Evolutionary conservation across 441 rosid species (phyloP).

Genomic region (Corymbia calophylla): DNA sequence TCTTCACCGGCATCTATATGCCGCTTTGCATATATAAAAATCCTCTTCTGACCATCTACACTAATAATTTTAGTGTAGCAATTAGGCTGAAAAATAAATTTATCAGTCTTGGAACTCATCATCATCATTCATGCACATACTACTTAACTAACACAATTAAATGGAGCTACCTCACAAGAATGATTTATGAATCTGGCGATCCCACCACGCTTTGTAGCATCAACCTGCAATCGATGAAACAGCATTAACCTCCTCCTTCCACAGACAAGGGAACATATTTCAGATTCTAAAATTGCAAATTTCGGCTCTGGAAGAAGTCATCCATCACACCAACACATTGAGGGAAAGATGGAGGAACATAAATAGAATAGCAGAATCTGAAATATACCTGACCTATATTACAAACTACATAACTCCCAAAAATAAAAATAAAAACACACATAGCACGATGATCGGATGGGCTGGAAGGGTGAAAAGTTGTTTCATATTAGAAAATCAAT

Average conservation of each 20-base stretch:
- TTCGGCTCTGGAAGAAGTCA: background rate
- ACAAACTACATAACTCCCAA: background rate
- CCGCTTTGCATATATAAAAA: constrained; percentile 93
- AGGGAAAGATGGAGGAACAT: background rate
- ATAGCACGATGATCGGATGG: background rate
- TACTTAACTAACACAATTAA: background rate
- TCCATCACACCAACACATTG: background rate
- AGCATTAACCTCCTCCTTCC: background rate
- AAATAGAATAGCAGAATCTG: background rate
- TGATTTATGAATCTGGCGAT: constrained; percentile 98
- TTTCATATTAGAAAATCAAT: background rate
- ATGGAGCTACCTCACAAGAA: constrained; percentile 80
- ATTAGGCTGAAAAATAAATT: constrained; percentile 64
- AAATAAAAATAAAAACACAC: background rate
- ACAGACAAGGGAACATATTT: background rate
- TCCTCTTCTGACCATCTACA: constrained; percentile 89
- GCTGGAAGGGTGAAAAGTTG: background rate
- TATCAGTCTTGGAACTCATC: constrained; percentile 9
- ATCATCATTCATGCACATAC: background rate
- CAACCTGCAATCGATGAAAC: constrained; percentile 42
- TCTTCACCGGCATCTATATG: constrained; percentile 91
- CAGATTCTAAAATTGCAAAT: background rate
- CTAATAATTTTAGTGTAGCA: constrained; percentile 98
- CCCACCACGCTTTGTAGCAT: constrained; percentile 99
- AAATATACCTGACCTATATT: background rate